These are phyloP conservation scores for Paecilomyces variotii DNA, from an alignment of 2,329 filamentous ascomycete species.

Conservation along the genomic window DNA sequence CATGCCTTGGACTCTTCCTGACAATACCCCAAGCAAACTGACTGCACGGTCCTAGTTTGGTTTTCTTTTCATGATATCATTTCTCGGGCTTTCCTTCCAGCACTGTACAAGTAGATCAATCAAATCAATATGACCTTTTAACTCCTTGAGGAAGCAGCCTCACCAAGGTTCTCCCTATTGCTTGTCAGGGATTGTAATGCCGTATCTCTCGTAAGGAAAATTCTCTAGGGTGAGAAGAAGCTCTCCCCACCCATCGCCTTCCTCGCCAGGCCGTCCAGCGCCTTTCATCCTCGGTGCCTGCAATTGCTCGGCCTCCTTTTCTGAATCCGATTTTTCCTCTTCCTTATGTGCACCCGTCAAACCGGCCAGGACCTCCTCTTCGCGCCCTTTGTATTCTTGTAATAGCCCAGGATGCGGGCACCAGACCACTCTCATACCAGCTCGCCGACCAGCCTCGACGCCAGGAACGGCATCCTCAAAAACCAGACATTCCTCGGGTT, in stretches of 20 bases:
- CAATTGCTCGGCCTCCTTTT: slow-evolving; percentile 31
- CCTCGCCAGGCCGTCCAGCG: slow-evolving; percentile 44
- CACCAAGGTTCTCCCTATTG: not conserved
- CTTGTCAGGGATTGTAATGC: slow-evolving; percentile 36
- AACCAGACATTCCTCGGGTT: slow-evolving; percentile 81
- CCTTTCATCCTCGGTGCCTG: slow-evolving; percentile 30
- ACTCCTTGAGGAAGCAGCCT: not conserved
- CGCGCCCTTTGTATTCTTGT: slow-evolving; percentile 66
- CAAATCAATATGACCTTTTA: not conserved
- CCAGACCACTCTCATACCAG: slow-evolving; percentile 94
- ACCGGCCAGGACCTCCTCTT: slow-evolving; percentile 76
- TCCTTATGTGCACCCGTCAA: slow-evolving; percentile 63
- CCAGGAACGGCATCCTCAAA: slow-evolving; percentile 95
- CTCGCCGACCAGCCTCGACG: slow-evolving; percentile 80
- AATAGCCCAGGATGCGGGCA: slow-evolving; percentile 73
- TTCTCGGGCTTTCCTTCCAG: not conserved
- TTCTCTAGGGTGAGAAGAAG: slow-evolving; percentile 46
- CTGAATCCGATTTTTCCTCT: slow-evolving; percentile 34
- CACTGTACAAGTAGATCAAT: not conserved
- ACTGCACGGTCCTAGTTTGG: not conserved
- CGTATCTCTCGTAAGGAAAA: slow-evolving; percentile 55
- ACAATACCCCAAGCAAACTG: not conserved
- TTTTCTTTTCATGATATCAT: not conserved
- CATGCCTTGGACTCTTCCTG: not conserved
- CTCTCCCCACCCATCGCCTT: slow-evolving; percentile 55